Conservation (phyloP, 306 rosid species). For the Vicia sativa region DNA sequence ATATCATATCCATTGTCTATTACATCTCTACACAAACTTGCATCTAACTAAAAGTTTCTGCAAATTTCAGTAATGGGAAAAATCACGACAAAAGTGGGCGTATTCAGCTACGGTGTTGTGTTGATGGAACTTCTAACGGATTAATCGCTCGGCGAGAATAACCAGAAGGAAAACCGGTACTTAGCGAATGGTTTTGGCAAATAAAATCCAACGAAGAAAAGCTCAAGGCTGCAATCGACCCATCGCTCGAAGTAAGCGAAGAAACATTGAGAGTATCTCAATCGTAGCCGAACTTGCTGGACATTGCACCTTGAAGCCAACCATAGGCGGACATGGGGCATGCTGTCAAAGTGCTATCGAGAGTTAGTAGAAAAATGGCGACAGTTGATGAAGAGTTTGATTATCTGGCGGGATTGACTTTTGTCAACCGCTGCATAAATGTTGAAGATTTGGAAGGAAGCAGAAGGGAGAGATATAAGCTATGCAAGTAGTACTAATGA, state of each 20-base stretch:
- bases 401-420: conserved; percentile 52
- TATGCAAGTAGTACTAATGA: conserved; percentile 51
- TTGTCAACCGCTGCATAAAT: conserved; percentile 63
- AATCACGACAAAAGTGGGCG: conserved; percentile 78
- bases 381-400: conserved; percentile 52
- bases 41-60: conserved; percentile 20
- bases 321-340: conserved; percentile 78
- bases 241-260: conserved; percentile 51
- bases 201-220: conserved; percentile 64
- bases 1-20: neutral
- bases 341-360: conserved; percentile 55
- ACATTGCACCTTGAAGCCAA: conserved; percentile 76
- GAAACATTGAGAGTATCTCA: conserved; percentile 55
- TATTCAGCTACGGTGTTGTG: conserved; percentile 83
- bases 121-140: conserved; percentile 79
- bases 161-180: conserved; percentile 75
- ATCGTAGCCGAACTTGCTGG: conserved; percentile 72
- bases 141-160: conserved; percentile 70
- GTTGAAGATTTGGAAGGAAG: conserved; percentile 73
- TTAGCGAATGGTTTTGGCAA: conserved; percentile 78
- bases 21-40: neutral
- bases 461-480: conserved; percentile 53
- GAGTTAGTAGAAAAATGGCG: conserved; percentile 71
- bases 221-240: conserved; percentile 66
- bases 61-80: conserved; percentile 78